Conservation (phyloP, 176 grass and related monocot species). For the Elymus sibiricus region DNA sequence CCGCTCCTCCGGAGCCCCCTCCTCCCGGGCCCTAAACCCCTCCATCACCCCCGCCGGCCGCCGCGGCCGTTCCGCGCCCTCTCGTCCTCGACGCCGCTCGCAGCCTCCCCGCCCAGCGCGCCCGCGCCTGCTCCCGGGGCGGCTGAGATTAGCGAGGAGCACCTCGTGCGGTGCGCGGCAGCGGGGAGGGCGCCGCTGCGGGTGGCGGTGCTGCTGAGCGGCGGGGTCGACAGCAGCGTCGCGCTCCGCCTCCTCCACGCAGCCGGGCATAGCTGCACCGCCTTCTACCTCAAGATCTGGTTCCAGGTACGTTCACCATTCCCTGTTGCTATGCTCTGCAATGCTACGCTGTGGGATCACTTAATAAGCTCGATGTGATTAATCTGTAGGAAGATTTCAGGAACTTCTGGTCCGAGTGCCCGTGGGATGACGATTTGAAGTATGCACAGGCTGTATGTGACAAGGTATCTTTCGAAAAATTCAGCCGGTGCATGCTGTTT, state of each 20-base stretch:
- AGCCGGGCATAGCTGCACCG: conserved; percentile 73
- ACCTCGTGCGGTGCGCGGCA: conserved; percentile 50
- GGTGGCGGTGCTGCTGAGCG: conserved; percentile 85
- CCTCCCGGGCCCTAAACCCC: conserved; percentile 9
- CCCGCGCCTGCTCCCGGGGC: neutral
- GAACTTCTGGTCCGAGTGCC: conserved; percentile 99
- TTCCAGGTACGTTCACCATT: conserved; percentile 53
- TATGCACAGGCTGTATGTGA: conserved; percentile 83
- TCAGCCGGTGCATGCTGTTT: neutral
- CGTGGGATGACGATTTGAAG: conserved; percentile 97
- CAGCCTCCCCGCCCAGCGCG: neutral
- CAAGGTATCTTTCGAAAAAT: conserved; percentile 46
- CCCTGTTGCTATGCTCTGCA: neutral
- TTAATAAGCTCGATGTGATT: neutral
- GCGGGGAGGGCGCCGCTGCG: conserved; percentile 33
- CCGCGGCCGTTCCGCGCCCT: conserved; percentile 2
- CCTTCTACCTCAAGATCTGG: conserved; percentile 99
- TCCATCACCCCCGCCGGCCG: neutral
- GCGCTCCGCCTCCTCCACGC: conserved; percentile 91
- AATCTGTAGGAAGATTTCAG: conserved; percentile 86
- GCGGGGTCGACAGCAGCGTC: conserved; percentile 94
- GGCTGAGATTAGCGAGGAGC: neutral
- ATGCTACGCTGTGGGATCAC: neutral
- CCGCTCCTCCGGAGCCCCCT: conserved; percentile 26
- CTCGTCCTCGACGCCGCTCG: neutral